Base-by-base conservation (phyloP, 2,329 filamentous ascomycete genomes). In the Coniochaeta prunicola region DNA sequence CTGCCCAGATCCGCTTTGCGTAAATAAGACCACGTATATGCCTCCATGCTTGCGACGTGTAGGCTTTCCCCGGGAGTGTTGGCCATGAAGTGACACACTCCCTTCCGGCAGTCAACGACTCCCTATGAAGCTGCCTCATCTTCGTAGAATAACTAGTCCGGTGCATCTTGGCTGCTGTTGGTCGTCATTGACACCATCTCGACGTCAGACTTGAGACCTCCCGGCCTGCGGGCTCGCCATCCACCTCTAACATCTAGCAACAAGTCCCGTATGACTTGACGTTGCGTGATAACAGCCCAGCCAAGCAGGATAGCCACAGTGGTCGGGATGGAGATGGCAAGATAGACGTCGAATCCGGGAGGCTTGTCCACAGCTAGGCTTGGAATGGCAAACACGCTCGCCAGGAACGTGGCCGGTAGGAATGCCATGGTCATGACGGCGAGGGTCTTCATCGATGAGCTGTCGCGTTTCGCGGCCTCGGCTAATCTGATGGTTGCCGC, bases 361-460 rank as follows among this genome's bases (percentile, higher is more conserved):
- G 40, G 24, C 19, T 45, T 9, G 21, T 38, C 36, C 17, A 13
- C 21, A 9, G 40, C 12, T 21, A 45, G 24, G 40, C 40, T 26
- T 1, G 67, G 67, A n/a, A 66, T 26, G 0, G 64, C 61, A 36
- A 69, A 71, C n/a, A 70, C 60, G 2, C 66, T 64, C 9, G 72
- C 70, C 60, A 74, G 64, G 60, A 74, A 74, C 19, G 72, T 74
- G 0, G 68, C 71, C 1, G 74, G 74, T 1, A 74, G 65, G 59
- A 75, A 76, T 0, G 68, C 60, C 60, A 74, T 71, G 26, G 70
- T 75, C 59, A 75, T 66, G 3, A 73, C 61, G 1, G 73, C 70
- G 12, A 76, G 69, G 4, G 69, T 69, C 53, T 73, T 71, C 70
- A 76, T 74, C 10, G 66, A 64, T 1, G 64, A 60, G 56, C 65